These are phyloP conservation scores for Sarcodon sp. DNA, from an alignment of 768 basidiomycete genomes.

Conservation along the genomic window DNA sequence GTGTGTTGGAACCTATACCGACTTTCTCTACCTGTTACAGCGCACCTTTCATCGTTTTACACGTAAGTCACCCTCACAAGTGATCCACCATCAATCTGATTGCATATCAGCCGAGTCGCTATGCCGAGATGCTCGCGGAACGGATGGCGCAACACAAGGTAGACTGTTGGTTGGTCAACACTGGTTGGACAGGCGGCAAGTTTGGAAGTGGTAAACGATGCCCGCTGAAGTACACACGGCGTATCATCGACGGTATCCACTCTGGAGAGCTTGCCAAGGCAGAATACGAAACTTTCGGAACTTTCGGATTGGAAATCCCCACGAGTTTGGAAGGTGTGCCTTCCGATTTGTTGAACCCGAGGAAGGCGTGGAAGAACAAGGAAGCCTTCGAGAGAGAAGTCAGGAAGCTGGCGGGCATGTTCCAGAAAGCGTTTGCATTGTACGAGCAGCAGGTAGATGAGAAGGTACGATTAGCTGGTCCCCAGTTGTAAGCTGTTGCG, in stretches of 20 bases:
- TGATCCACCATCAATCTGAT: background rate
- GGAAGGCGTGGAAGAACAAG: conserved; percentile 77
- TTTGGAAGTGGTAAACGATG: conserved; percentile 91
- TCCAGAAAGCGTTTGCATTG: conserved; percentile 84
- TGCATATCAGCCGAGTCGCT: conserved; percentile 63
- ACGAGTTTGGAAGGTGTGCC: conserved; percentile 78
- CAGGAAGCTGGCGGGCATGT: conserved; percentile 85
- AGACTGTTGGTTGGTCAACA: conserved; percentile 98
- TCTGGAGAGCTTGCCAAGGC: conserved; percentile 81
- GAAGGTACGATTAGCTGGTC: conserved; percentile 77
- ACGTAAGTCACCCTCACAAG: conserved; percentile 32
- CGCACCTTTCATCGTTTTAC: conserved; percentile 98
- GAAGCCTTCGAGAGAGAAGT: conserved; percentile 85
- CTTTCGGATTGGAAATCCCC: conserved; percentile 81
- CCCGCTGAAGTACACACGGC: conserved; percentile 90
- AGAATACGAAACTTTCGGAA: conserved; percentile 73
- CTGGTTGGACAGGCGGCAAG: conserved; percentile 92
- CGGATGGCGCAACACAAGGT: conserved; percentile 85
- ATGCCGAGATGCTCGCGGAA: conserved; percentile 94
- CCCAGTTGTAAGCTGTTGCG: conserved; percentile 19
- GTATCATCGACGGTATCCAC: conserved; percentile 96
- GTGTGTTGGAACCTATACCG: conserved; percentile 94
- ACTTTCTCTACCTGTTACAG: conserved; percentile 99
- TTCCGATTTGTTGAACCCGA: conserved; percentile 81
- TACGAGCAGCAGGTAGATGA: conserved; percentile 80